These are phyloP conservation scores for Cutaneotrichosporon sp. DNA, from an alignment of 1,284 basidiomycete genomes.

Conservation along the genomic window DNA sequence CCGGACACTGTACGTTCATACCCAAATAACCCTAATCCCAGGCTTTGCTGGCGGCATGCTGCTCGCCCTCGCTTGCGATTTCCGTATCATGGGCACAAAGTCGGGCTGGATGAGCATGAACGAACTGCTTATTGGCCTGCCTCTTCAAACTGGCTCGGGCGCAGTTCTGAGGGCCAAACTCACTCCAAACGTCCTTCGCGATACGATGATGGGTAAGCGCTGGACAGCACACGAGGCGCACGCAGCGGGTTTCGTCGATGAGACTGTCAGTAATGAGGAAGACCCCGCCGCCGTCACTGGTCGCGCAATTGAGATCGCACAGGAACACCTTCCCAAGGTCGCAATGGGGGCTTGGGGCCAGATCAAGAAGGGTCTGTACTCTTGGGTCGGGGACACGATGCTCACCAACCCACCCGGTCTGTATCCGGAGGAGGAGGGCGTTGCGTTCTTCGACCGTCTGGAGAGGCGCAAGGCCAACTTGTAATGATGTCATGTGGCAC, in stretches of 20 bases:
- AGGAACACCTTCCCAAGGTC: constrained; percentile 51
- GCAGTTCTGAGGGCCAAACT: constrained; percentile 55
- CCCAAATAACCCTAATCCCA: constrained; percentile 14
- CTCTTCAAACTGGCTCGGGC: constrained; percentile 57
- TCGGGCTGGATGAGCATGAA: constrained; percentile 90
- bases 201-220: constrained; percentile 75
- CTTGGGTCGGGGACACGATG: constrained; percentile 51
- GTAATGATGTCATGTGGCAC: background rate
- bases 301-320: constrained; percentile 51
- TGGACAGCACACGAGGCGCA: constrained; percentile 75
- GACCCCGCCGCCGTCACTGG: constrained; percentile 59
- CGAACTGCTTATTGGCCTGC: constrained; percentile 74
- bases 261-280: constrained; percentile 59
- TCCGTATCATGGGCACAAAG: constrained; percentile 80
- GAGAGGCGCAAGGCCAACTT: background rate
- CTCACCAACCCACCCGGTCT: constrained; percentile 11
- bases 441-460: constrained; percentile 2
- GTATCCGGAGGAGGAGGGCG: background rate
- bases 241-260: constrained; percentile 70
- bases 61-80: constrained; percentile 78
- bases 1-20: constrained; percentile 64
- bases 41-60: constrained; percentile 84
- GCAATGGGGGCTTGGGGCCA: constrained; percentile 56
- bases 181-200: constrained; percentile 57
- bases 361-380: constrained; percentile 55